These are phyloP conservation scores for Talaromyces proteolyticus DNA, from an alignment of 495 filamentous ascomycete genomes.

Conservation along the genomic window DNA sequence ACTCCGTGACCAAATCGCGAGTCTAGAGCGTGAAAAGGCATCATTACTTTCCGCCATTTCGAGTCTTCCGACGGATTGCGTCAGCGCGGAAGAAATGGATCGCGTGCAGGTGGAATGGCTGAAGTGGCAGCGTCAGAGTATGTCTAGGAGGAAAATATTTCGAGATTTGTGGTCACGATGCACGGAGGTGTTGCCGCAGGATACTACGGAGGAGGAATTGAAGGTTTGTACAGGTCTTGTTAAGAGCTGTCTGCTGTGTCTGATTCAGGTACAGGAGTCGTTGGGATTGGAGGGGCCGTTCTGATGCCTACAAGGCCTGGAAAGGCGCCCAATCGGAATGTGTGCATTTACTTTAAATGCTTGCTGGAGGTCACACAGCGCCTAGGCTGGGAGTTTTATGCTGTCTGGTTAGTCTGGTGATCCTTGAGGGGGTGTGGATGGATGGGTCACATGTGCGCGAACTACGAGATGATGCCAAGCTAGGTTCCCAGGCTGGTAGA, in stretches of 20 bases:
- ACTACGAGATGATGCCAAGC: too few species aligned
- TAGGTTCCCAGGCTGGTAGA: too few species aligned
- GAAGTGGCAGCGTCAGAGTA: slow-evolving; percentile 43
- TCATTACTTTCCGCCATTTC: slow-evolving; percentile 32
- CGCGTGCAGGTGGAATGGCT: slow-evolving; percentile 42
- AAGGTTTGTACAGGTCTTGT: slow-evolving; percentile 33
- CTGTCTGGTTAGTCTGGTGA: not conserved
- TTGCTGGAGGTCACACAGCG: not conserved
- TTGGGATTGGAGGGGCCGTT: slow-evolving; percentile 33
- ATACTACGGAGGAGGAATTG: slow-evolving; percentile 37
- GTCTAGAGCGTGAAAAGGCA: slow-evolving; percentile 40
- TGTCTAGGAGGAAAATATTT: slow-evolving; percentile 44
- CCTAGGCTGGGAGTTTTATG: too few species aligned
- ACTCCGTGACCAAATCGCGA: slow-evolving; percentile 37
- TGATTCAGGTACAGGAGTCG: slow-evolving; percentile 27
- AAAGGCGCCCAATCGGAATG: not conserved
- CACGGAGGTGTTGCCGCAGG: slow-evolving; percentile 41
- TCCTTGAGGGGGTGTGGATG: too few species aligned
- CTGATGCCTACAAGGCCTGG: too few species aligned
- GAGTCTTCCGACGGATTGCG: slow-evolving; percentile 25
- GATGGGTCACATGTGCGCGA: too few species aligned
- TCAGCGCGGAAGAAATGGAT: slow-evolving; percentile 41
- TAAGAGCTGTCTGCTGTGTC: not conserved
- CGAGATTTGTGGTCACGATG: slow-evolving; percentile 43
- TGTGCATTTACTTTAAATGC: not conserved